phyloP scores from a whole-genome alignment of 345 rosid genomes.

The Acer negundo region DNA sequence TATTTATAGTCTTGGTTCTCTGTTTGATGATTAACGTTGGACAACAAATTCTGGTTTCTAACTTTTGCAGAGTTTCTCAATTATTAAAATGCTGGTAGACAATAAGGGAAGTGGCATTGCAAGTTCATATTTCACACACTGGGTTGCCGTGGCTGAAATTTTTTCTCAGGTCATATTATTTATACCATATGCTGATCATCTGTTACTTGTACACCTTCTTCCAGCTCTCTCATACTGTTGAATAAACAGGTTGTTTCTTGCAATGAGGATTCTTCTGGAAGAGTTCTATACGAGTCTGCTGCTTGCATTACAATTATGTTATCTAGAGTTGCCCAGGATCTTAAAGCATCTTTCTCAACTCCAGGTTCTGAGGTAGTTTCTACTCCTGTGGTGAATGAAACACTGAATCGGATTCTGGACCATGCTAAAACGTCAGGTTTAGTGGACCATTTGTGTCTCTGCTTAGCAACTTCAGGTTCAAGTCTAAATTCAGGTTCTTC shows the following conservation, averaged over 20 bases:
- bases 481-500: constrained; percentile 78
- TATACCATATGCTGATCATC: constrained; percentile 10
- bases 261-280: constrained; percentile 69
- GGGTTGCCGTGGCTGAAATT: constrained; percentile 83
- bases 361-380: constrained; percentile 49
- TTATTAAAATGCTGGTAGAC: constrained; percentile 58
- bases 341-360: constrained; percentile 42
- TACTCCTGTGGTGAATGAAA: constrained; percentile 41
- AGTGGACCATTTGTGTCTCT: constrained; percentile 74
- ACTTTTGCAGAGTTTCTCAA: constrained; percentile 69
- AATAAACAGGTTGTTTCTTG: constrained; percentile 58
- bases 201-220: neutral
- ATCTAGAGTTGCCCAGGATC: constrained; percentile 59
- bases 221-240: constrained; percentile 19
- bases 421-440: constrained; percentile 80
- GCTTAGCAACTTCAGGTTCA: constrained; percentile 83
- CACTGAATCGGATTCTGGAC: constrained; percentile 59
- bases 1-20: neutral
- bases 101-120: constrained; percentile 41
- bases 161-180: constrained; percentile 70
- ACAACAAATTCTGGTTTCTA: constrained; percentile 7
- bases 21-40: neutral
- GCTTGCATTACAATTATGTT: constrained; percentile 65
- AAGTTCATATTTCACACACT: constrained; percentile 70
- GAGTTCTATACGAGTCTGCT: constrained; percentile 66